Conservation (phyloP, 805 yeast species). For the Yamadazyma insecticola region DNA sequence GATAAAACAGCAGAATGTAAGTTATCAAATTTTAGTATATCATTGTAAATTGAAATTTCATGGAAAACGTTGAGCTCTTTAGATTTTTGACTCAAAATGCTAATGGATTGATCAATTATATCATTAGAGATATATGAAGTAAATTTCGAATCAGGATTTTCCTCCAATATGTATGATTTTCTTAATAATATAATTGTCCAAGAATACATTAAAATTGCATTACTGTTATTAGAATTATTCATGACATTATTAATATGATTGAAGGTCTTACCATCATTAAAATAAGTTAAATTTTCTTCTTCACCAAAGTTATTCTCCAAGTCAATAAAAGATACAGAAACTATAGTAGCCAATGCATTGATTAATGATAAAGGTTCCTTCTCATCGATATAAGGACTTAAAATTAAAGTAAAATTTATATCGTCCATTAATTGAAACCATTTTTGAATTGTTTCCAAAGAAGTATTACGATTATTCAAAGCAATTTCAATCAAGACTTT, state of each 20-base stretch:
- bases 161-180: constrained; percentile 43
- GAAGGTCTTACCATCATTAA: constrained; percentile 29
- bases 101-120: constrained; percentile 18
- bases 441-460: constrained; percentile 25
- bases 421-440: constrained; percentile 57
- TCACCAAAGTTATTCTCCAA: constrained; percentile 44
- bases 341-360: constrained; percentile 44
- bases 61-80: constrained; percentile 40
- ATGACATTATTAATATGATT: constrained; percentile 38
- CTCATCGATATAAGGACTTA: constrained; percentile 23
- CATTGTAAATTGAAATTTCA: constrained; percentile 37
- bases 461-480: constrained; percentile 27
- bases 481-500: constrained; percentile 38
- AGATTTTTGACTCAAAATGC: constrained; percentile 36
- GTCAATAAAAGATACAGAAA: constrained; percentile 53
- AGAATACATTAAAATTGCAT: constrained; percentile 52
- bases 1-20: constrained; percentile 49
- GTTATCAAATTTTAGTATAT: constrained; percentile 44
- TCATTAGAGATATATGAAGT: constrained; percentile 13
- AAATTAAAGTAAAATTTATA: constrained; percentile 18
- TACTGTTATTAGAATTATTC: constrained; percentile 27
- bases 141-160: constrained; percentile 20
- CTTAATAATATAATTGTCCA: constrained; percentile 64
- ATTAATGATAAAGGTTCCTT: constrained; percentile 28
- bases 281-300: constrained; percentile 4